A percentile compares a stretch with the other conserved stretches of the same genome.
Evolutionary conservation across 257 asterid species (phyloP).

Genomic region (Salvia splendens): DNA sequence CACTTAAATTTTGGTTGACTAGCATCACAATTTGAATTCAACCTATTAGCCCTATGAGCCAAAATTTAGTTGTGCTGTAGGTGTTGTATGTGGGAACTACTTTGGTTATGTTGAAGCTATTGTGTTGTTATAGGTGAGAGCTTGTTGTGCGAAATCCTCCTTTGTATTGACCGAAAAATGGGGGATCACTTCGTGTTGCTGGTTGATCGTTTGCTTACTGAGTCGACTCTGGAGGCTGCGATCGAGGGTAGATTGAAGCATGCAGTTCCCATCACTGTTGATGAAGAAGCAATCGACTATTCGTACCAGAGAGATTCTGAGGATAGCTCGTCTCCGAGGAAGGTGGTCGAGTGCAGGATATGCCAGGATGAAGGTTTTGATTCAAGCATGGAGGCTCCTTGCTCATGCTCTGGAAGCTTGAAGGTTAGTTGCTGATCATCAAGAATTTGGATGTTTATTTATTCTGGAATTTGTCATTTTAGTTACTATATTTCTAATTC

Average conservation of each 20-base stretch:
- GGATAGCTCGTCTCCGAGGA: constrained; percentile 54
- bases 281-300: constrained; percentile 41
- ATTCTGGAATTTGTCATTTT: not conserved
- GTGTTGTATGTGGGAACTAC: constrained; percentile 1
- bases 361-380: constrained; percentile 93
- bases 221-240: constrained; percentile 93
- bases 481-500: not conserved
- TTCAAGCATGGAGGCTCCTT: constrained; percentile 87
- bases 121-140: constrained; percentile 31
- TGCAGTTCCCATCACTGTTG: constrained; percentile 29
- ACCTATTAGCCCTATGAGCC: not conserved
- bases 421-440: constrained; percentile 52
- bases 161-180: constrained; percentile 42
- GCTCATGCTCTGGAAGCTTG: constrained; percentile 96
- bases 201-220: constrained; percentile 94
- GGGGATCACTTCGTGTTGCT: constrained; percentile 96
- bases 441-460: constrained; percentile 1
- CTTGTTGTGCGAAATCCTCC: constrained; percentile 6
- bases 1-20: constrained; percentile 10
- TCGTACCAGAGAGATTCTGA: constrained; percentile 40
- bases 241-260: constrained; percentile 61
- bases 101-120: constrained; percentile 21
- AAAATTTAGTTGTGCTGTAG: not conserved
- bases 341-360: constrained; percentile 88
- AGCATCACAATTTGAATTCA: constrained; percentile 5